phyloP scores from a whole-genome alignment of 2,329 filamentous ascomycete species.

The Monilinia fructicola region DNA sequence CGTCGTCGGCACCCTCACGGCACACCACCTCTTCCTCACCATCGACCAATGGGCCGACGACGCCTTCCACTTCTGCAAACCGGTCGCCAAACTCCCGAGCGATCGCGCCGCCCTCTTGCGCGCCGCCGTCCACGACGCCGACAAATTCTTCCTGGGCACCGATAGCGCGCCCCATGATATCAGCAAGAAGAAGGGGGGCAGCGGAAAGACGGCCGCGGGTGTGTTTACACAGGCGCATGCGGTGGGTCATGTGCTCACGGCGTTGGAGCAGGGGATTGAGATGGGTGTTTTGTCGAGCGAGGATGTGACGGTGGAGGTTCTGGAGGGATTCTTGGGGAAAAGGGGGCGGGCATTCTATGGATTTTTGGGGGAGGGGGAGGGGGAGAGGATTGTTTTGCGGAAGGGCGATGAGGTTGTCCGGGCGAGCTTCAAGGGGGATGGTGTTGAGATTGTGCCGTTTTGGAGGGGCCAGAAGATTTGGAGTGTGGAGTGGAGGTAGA shows the following conservation, averaged over 20 bases:
- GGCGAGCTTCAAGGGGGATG: conserved; percentile 13
- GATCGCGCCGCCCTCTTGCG: conserved; percentile 50
- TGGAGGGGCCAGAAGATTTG: conserved; percentile 23
- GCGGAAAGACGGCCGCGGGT: conserved; percentile 55
- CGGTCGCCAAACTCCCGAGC: conserved; percentile 43
- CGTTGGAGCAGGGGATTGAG: conserved; percentile 9
- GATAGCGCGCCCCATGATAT: conserved; percentile 64
- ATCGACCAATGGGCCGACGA: conserved; percentile 23
- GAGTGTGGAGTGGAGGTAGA: conserved; percentile 22
- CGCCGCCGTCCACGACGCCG: conserved; percentile 56
- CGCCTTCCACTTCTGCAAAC: conserved; percentile 52
- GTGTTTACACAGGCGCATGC: conserved; percentile 69
- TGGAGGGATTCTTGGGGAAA: conserved; percentile 19
- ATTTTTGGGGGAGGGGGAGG: background rate
- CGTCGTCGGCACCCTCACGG: conserved; percentile 50
- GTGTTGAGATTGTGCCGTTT: conserved; percentile 12
- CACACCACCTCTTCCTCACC: conserved; percentile 25
- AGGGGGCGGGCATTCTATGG: conserved; percentile 21
- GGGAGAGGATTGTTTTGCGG: conserved; percentile 19
- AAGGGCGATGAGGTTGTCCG: conserved; percentile 15
- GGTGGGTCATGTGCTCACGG: conserved; percentile 10
- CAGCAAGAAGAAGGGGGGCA: conserved; percentile 55
- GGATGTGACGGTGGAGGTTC: conserved; percentile 10
- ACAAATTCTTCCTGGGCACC: conserved; percentile 68
- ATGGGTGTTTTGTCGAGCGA: conserved; percentile 8